Base-by-base conservation (phyloP, 1,139 yeast species). In the Yamadazyma oceani region DNA sequence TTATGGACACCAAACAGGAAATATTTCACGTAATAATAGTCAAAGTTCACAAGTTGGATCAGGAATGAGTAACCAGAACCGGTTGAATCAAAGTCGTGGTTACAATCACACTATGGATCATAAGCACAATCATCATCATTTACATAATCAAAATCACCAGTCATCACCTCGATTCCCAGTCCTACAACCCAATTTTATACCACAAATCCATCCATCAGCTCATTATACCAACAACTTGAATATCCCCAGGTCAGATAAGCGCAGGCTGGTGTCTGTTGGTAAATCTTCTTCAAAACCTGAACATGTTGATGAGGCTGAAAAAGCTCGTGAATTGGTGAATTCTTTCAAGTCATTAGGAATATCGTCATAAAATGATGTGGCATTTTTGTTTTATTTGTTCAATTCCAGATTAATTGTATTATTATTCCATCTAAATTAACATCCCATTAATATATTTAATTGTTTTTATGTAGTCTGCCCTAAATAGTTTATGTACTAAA, bases 301-400 rank as follows among this genome's bases (percentile, higher is more conserved):
- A 17, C 27, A 43, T 7, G 22, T 52, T 22, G 49, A 50, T 36
- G 66, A 61, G 26, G 65, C 60, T 26, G 57, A 58, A 34, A 57
- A 52, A 38, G 66, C 66, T 3, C 46, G 66, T 19, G 64, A 61
- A 10, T 50, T 62, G 46, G 64, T 61, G 2, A 51, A 58, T 28
- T 57, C 66, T 4, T 55, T 62, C 35, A 50, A 49, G 26, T 38
- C 45, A 14, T 40, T 48, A 31, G 52, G 49, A 4, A 46, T 45
- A 8, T 42, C 51, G 3, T 45, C 45, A 3, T 43, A 29, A 34
- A 16, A n/a, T 11, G n/a, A n/a, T n/a, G n/a, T n/a, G n/a, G n/a
- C n/a, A n/a, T n/a, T n/a, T n/a, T n/a, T n/a, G n/a, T n/a, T n/a
- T n/a, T n/a, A n/a, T n/a, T n/a, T n/a, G n/a, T n/a, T n/a, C n/a